Evolutionary conservation across 495 filamentous ascomycete genomes (phyloP).

Genomic region (Amniculicola lignicola): DNA sequence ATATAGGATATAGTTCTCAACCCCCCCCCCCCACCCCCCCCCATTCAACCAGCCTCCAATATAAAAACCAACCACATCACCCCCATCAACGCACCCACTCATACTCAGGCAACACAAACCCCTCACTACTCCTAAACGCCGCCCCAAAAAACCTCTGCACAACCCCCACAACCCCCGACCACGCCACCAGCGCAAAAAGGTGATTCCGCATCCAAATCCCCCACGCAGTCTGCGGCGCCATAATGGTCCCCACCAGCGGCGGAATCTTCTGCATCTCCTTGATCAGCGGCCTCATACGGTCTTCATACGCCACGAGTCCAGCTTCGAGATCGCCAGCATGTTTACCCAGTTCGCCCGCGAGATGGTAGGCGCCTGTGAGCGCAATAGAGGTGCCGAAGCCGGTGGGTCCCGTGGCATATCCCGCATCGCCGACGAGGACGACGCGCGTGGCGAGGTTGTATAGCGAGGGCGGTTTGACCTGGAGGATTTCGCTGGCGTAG

Average conservation of each 20-base stretch:
- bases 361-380: constrained; percentile 30
- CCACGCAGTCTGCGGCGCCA: constrained; percentile 46
- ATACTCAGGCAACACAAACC: neutral
- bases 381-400: constrained; percentile 27
- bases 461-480: constrained; percentile 45
- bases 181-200: constrained; percentile 35
- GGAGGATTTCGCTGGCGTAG: constrained; percentile 48
- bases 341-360: constrained; percentile 32
- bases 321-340: constrained; percentile 36
- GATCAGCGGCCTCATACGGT: constrained; percentile 46
- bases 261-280: constrained; percentile 42
- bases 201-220: constrained; percentile 38
- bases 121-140: neutral
- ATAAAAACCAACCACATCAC: too few species aligned
- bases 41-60: too few species aligned
- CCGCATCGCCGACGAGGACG: constrained; percentile 32
- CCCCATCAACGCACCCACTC: neutral
- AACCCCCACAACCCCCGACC: constrained; percentile 16
- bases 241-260: constrained; percentile 27
- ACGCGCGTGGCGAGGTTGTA: constrained; percentile 33
- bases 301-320: constrained; percentile 45
- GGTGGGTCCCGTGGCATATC: constrained; percentile 39
- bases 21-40: too few species aligned
- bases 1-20: too few species aligned
- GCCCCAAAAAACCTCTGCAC: neutral